Percentiles rank a stretch among this genome's conserved stretches.
Evolutionary conservation across 768 basidiomycete species (phyloP).

Genomic region (Lanmaoa rubissima): DNA sequence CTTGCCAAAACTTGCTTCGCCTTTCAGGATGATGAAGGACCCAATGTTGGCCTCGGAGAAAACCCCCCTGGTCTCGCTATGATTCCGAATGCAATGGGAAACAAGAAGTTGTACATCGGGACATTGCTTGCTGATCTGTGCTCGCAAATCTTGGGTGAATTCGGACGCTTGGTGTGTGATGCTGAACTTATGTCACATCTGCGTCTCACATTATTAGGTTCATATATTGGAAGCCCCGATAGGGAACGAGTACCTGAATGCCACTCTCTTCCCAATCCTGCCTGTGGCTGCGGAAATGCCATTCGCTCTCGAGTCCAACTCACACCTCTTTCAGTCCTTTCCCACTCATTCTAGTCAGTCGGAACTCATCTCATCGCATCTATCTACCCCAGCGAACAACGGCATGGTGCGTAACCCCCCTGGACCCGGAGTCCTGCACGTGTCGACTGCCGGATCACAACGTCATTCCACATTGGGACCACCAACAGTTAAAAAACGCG

Average conservation of each 20-base stretch:
- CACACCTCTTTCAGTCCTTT: slow-evolving; percentile 42
- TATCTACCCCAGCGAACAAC: slow-evolving; percentile 27
- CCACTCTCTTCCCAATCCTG: slow-evolving; percentile 58
- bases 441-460: slow-evolving; percentile 25
- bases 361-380: slow-evolving; percentile 40
- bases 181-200: neutral
- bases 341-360: slow-evolving; percentile 55
- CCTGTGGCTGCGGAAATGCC: slow-evolving; percentile 64
- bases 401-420: slow-evolving; percentile 54
- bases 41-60: slow-evolving; percentile 54
- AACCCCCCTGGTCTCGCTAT: slow-evolving; percentile 64
- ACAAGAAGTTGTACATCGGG: slow-evolving; percentile 84
- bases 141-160: slow-evolving; percentile 81
- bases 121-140: slow-evolving; percentile 88
- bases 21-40: slow-evolving; percentile 65
- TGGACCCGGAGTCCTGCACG: slow-evolving; percentile 32
- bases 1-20: slow-evolving; percentile 81
- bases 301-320: slow-evolving; percentile 47
- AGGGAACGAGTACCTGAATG: slow-evolving; percentile 84
- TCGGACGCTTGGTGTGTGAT: slow-evolving; percentile 75
- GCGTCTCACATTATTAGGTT: slow-evolving; percentile 46
- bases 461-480: slow-evolving; percentile 53
- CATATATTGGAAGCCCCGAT: slow-evolving; percentile 77
- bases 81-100: slow-evolving; percentile 83
- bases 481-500: slow-evolving; percentile 53